phyloP scores from a whole-genome alignment of 371 early-diverging fungal genomes.

The Parasitella parasitica region DNA sequence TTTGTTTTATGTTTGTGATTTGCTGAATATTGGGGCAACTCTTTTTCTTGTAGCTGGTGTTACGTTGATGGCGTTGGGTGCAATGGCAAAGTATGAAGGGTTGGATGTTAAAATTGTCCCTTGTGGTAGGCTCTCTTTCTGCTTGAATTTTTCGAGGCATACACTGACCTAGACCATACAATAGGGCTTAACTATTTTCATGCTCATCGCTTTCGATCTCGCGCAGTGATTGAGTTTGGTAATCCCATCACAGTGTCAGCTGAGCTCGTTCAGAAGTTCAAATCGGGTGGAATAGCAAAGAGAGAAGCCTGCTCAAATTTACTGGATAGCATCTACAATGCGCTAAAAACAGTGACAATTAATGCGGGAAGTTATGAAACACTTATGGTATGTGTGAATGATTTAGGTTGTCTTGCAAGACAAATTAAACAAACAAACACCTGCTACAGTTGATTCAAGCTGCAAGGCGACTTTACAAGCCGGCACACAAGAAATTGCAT shows the following conservation, averaged over 20 bases:
- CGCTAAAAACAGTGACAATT: conserved; percentile 81
- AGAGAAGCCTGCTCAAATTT: conserved; percentile 75
- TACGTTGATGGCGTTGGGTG: conserved; percentile 89
- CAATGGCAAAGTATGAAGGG: conserved; percentile 79
- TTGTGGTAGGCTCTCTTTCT: conserved; percentile 46
- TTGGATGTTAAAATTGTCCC: conserved; percentile 90
- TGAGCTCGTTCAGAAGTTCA: conserved; percentile 77
- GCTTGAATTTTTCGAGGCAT: not conserved
- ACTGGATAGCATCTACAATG: conserved; percentile 68
- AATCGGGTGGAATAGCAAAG: conserved; percentile 77
- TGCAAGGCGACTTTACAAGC: conserved; percentile 84
- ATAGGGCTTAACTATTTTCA: conserved; percentile 91
- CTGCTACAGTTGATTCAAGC: conserved; percentile 82
- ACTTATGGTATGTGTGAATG: conserved; percentile 68
- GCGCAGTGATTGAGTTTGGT: conserved; percentile 96
- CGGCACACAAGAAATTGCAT: conserved; percentile 73
- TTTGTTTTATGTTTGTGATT: not conserved
- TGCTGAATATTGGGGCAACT: not conserved
- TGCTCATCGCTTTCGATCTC: conserved; percentile 89
- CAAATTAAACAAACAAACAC: not conserved
- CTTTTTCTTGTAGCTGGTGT: conserved; percentile 59
- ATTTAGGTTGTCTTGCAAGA: not conserved
- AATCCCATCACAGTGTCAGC: conserved; percentile 73
- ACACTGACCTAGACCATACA: not conserved
- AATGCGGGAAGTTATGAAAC: conserved; percentile 91